These are phyloP conservation scores for Fusarium chlamydosporum DNA, from an alignment of 2,329 filamentous ascomycete species.

Conservation along the genomic window DNA sequence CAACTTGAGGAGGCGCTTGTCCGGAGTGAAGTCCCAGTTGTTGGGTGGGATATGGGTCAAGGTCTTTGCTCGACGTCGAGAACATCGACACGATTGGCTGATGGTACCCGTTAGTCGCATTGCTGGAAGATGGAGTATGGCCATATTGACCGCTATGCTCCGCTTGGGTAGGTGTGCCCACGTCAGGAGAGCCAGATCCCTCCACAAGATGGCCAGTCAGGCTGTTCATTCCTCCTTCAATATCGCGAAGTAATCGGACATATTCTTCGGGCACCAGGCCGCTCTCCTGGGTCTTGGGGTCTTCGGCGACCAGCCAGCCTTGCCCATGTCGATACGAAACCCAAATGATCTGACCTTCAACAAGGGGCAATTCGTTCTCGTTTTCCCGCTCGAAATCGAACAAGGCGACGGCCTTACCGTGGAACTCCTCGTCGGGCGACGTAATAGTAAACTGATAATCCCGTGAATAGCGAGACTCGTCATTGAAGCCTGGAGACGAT, in stretches of 20 bases:
- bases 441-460: slow-evolving; percentile 97
- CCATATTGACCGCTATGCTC: slow-evolving; percentile 65
- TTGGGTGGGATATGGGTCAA: slow-evolving; percentile 77
- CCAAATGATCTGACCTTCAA: slow-evolving; percentile 96
- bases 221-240: slow-evolving; percentile 88
- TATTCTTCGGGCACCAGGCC: slow-evolving; percentile 97
- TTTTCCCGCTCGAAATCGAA: slow-evolving; percentile 97
- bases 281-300: slow-evolving; percentile 93
- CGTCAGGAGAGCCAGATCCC: slow-evolving; percentile 66
- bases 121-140: slow-evolving; percentile 63
- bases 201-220: slow-evolving; percentile 73
- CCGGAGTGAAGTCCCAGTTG: slow-evolving; percentile 73
- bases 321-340: slow-evolving; percentile 97
- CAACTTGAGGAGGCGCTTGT: slow-evolving; percentile 74
- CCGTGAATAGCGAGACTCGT: slow-evolving; percentile 84
- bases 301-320: slow-evolving; percentile 97
- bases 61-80: slow-evolving; percentile 77
- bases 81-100: slow-evolving; percentile 78
- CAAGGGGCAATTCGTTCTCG: slow-evolving; percentile 92
- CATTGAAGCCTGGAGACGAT: slow-evolving; percentile 70
- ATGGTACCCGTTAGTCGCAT: slow-evolving; percentile 73
- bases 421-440: slow-evolving; percentile 96
- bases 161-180: slow-evolving; percentile 72
- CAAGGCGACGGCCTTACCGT: slow-evolving; percentile 93
- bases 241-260: slow-evolving; percentile 90